Evolutionary conservation across 2,329 filamentous ascomycete species (phyloP).

Genomic region (Ascochyta viciae-villosae): DNA sequence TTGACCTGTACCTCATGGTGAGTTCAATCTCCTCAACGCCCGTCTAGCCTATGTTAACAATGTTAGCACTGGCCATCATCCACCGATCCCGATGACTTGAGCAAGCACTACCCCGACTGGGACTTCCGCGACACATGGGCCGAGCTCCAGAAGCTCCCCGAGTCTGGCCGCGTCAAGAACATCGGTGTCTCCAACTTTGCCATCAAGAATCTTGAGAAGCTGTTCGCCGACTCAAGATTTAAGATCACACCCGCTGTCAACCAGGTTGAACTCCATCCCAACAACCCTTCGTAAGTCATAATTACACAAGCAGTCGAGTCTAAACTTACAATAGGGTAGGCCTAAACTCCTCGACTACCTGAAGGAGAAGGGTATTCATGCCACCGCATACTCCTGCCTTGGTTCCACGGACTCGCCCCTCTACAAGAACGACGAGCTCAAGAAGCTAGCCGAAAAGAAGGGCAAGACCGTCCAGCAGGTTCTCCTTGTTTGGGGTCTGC

Average conservation of each 20-base stretch:
- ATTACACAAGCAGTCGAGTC: no score
- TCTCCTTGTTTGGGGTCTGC: slow-evolving; percentile 79
- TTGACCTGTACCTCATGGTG: slow-evolving; percentile 72
- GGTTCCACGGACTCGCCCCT: slow-evolving; percentile 74
- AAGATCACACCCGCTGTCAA: slow-evolving; percentile 74
- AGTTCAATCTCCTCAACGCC: background rate
- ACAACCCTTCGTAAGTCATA: slow-evolving; percentile 68
- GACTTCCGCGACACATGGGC: slow-evolving; percentile 81
- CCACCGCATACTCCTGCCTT: slow-evolving; percentile 76
- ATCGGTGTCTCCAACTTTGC: slow-evolving; percentile 89
- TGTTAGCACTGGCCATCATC: slow-evolving; percentile 66
- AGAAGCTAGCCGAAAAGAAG: slow-evolving; percentile 68
- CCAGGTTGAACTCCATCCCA: slow-evolving; percentile 83
- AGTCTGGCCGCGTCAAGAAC: slow-evolving; percentile 75
- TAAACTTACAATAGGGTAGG: slow-evolving; percentile 26
- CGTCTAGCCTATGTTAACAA: slow-evolving; percentile 10
- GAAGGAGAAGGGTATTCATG: slow-evolving; percentile 75
- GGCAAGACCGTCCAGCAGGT: slow-evolving; percentile 77
- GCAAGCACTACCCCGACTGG: slow-evolving; percentile 78
- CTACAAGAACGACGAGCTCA: slow-evolving; percentile 70
- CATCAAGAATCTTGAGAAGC: slow-evolving; percentile 79
- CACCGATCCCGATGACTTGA: slow-evolving; percentile 66
- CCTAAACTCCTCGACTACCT: slow-evolving; percentile 78
- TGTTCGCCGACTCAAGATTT: slow-evolving; percentile 68
- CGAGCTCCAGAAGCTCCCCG: slow-evolving; percentile 73